Evolutionary conservation across 306 rosid genomes (phyloP), one percentile per base, ranked within the genome.

Genomic region (Castanopsis chinensis): DNA sequence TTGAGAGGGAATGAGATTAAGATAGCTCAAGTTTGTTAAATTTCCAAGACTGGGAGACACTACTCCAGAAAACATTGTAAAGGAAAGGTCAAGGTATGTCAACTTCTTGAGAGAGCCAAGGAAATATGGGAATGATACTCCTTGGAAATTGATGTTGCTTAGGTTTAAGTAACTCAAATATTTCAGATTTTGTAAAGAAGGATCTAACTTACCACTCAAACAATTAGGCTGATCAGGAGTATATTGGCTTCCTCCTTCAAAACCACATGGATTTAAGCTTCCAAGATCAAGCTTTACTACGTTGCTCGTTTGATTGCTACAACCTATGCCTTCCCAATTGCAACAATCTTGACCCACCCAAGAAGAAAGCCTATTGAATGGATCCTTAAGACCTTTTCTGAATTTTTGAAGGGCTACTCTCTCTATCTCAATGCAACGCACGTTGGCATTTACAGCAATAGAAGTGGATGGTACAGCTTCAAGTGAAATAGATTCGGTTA

Each of bases 311-410:
- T 41, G 10, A 6, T 79, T 54, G 55, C 60, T 56, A 56, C 45
- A 41, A 8, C 49, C 49, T 41, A 41, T 41, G 49, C 49, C 49
- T 6, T 6, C 11, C 49, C 49, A 78, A 14, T 17, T 79, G 72
- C 82, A 79, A 35, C 82, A 79, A 17, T 79, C 77, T 21, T 79
- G 20, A 23, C 12, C 20, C 3, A 3, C 63, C 77, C 77, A 79
- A 1, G 77, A 58, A 41, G 72, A 79, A 58, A 79, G 77, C 51
- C 3, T 5, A 30, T 33, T 45, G 5, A 1, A 15, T 17, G 4
- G 28, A 71, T 79, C 76, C 5, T 6, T 10, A 11, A 71, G 13
- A 5, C 61, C 82, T 18, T 43, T 27, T 45, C 72, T 79, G 52
- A 79, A 49, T 20, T 28, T 9, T 15, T 71, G 77, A 13, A 79